Percentiles rank a stretch among this genome's conserved stretches.
These are phyloP conservation scores for Gossypium laxum DNA, from an alignment of 441 rosid genomes.

Conservation along the genomic window DNA sequence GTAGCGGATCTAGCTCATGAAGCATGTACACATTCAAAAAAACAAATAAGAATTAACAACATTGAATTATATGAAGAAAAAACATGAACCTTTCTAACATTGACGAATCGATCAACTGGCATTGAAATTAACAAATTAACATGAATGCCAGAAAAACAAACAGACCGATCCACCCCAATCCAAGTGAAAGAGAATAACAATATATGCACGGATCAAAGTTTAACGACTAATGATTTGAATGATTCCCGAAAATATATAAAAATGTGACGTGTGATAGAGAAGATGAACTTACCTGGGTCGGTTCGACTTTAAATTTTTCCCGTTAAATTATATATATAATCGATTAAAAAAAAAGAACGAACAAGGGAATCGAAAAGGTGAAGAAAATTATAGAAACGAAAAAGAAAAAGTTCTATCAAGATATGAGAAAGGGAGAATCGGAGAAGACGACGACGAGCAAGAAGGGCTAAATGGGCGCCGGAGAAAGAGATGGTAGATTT, in stretches of 20 bases:
- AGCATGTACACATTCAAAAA: background rate
- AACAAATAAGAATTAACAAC: background rate
- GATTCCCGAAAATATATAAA: background rate
- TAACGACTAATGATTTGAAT: slow-evolving; percentile 5
- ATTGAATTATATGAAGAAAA: background rate
- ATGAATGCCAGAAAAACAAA: background rate
- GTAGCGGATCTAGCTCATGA: slow-evolving; percentile 25
- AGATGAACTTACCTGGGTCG: slow-evolving; percentile 19
- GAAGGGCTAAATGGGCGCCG: slow-evolving; percentile 38
- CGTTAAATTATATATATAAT: background rate
- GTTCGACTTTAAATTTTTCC: slow-evolving; percentile 5
- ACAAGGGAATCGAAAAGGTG: background rate
- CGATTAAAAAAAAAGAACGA: background rate
- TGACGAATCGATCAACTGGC: slow-evolving; percentile 15
- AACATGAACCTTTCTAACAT: slow-evolving; percentile 14
- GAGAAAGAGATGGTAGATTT: slow-evolving; percentile 26
- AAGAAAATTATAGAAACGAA: background rate
- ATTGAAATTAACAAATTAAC: background rate
- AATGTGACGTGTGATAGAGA: background rate
- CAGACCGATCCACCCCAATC: slow-evolving; percentile 9
- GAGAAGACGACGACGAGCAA: slow-evolving; percentile 28
- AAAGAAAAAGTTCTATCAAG: background rate
- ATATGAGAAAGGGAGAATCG: slow-evolving; percentile 17
- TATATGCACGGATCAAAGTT: slow-evolving; percentile 12
- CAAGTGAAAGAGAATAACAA: background rate